These are phyloP conservation scores for Fusarium solani-melongenae DNA, from an alignment of 2,329 filamentous ascomycete species.

Conservation along the genomic window DNA sequence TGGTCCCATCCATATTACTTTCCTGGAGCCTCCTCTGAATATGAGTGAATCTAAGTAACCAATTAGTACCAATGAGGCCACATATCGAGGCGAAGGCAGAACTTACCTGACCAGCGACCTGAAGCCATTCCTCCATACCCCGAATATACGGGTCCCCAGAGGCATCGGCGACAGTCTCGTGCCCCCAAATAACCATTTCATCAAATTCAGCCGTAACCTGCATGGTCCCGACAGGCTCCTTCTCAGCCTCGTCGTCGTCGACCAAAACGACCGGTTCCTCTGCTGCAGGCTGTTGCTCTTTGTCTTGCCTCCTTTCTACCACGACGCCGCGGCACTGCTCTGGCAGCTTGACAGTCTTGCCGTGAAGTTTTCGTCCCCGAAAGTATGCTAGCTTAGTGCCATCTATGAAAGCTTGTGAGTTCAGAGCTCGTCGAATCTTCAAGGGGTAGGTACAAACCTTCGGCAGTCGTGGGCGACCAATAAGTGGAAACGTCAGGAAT, in stretches of 20 bases:
- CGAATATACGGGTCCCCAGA: slow-evolving; percentile 77
- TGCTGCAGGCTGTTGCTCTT: slow-evolving; percentile 47
- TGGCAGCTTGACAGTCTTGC: slow-evolving; percentile 74
- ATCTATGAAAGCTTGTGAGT: slow-evolving; percentile 52
- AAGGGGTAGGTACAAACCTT: slow-evolving; percentile 51
- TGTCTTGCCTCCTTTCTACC: slow-evolving; percentile 53
- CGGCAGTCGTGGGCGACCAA: slow-evolving; percentile 71
- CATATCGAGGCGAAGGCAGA: background rate
- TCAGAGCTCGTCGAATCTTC: background rate
- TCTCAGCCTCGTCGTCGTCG: slow-evolving; percentile 55
- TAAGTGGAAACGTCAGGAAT: slow-evolving; percentile 72
- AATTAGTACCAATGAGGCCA: slow-evolving; percentile 8
- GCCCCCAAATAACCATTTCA: slow-evolving; percentile 83
- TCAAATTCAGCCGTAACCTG: slow-evolving; percentile 77
- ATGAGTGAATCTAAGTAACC: slow-evolving; percentile 39
- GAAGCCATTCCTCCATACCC: slow-evolving; percentile 83
- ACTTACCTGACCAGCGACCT: slow-evolving; percentile 74
- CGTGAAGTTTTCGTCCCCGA: slow-evolving; percentile 82
- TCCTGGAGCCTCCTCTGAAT: slow-evolving; percentile 4
- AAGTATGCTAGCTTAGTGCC: slow-evolving; percentile 72
- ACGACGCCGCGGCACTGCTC: slow-evolving; percentile 76
- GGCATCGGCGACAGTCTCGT: slow-evolving; percentile 74
- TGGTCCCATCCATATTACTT: background rate
- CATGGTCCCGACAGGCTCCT: slow-evolving; percentile 61
- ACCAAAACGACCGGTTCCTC: slow-evolving; percentile 45